Evolutionary conservation across 1,284 basidiomycete species (phyloP).

Genomic region (Puccinia horiana): DNA sequence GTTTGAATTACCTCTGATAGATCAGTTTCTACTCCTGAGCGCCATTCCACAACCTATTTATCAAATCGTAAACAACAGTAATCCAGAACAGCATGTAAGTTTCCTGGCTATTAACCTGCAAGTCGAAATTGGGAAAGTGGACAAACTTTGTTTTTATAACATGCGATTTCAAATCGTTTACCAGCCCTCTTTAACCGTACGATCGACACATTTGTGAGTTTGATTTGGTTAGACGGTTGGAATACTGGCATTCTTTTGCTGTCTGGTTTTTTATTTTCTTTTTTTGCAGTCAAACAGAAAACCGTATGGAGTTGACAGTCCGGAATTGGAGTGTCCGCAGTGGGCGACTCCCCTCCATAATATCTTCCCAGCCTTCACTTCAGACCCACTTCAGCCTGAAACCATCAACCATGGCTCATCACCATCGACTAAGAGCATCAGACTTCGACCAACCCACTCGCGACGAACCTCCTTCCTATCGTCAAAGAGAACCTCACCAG

Average conservation of each 20-base stretch:
- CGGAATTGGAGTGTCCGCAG: slow-evolving; percentile 9
- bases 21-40: slow-evolving; percentile 69
- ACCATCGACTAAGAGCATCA: slow-evolving; percentile 7
- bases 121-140: slow-evolving; percentile 52
- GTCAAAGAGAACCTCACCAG: background rate
- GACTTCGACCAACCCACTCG: background rate
- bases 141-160: slow-evolving; percentile 98
- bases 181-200: slow-evolving; percentile 94
- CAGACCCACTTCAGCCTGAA: too few species aligned
- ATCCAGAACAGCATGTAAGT: background rate
- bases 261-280: background rate
- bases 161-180: slow-evolving; percentile 98
- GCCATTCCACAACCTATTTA: slow-evolving; percentile 41
- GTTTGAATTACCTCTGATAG: slow-evolving; percentile 96
- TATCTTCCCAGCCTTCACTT: background rate
- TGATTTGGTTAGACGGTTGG: slow-evolving; percentile 48
- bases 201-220: slow-evolving; percentile 83
- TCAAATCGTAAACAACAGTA: background rate
- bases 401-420: slow-evolving; percentile 12
- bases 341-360: background rate
- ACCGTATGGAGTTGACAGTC: background rate
- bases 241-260: slow-evolving; percentile 42
- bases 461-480: background rate
- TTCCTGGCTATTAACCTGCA: too few species aligned
- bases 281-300: background rate